These are phyloP conservation scores for Hypoxylon lienhwacheense DNA, from an alignment of 495 filamentous ascomycete species.

Conservation along the genomic window DNA sequence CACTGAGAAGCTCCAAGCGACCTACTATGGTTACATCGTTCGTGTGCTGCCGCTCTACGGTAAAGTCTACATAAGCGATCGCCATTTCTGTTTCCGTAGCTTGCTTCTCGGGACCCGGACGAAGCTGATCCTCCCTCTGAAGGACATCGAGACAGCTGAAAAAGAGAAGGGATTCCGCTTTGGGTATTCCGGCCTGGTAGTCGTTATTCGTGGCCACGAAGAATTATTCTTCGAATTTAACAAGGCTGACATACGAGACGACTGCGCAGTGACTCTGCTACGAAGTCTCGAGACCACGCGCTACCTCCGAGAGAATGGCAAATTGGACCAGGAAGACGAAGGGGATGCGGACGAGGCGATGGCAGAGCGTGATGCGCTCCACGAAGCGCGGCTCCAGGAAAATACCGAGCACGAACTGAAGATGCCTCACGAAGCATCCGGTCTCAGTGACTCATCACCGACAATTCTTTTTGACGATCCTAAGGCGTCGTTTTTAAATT, in stretches of 20 bases:
- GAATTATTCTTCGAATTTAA: constrained; percentile 97
- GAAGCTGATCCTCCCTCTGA: constrained; percentile 88
- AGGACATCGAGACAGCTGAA: constrained; percentile 89
- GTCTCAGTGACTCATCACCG: constrained; percentile 56
- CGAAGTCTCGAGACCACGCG: constrained; percentile 72
- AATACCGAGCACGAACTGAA: constrained; percentile 60
- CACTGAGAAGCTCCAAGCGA: constrained; percentile 83
- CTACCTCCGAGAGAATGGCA: constrained; percentile 70
- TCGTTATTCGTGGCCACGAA: constrained; percentile 91
- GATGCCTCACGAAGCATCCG: constrained; percentile 55
- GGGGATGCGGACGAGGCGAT: constrained; percentile 75
- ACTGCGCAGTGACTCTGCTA: constrained; percentile 80
- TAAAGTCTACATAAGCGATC: constrained; percentile 91
- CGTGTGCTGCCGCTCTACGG: constrained; percentile 91
- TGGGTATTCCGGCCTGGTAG: constrained; percentile 86
- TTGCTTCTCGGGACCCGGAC: constrained; percentile 87
- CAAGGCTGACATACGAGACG: constrained; percentile 74
- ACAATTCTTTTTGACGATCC: constrained; percentile 91
- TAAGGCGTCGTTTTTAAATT: constrained; percentile 88
- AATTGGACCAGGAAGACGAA: constrained; percentile 68
- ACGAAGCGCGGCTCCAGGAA: constrained; percentile 71
- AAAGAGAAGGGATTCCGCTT: constrained; percentile 95
- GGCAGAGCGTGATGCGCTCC: constrained; percentile 77
- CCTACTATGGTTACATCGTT: constrained; percentile 86
- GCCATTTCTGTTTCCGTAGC: constrained; percentile 93